These are phyloP conservation scores for Nelumbo lutea DNA, from an alignment of 164 flowering plant species.

Conservation along the genomic window DNA sequence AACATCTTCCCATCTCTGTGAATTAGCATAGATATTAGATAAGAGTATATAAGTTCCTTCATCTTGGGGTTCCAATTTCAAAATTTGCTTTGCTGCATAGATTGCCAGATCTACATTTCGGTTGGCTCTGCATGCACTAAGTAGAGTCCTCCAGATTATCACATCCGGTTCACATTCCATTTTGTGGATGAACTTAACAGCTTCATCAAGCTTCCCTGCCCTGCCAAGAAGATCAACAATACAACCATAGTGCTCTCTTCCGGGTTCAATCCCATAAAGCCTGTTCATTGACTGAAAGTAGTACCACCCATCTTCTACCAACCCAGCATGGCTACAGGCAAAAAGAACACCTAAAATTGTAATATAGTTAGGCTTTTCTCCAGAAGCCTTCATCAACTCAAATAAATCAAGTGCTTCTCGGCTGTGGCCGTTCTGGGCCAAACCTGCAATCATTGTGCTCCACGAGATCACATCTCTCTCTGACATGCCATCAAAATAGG, in stretches of 20 bases:
- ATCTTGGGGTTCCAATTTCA: conserved; percentile 61
- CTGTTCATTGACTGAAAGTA: conserved; percentile 65
- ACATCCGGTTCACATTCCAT: conserved; percentile 72
- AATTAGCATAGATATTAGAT: conserved; percentile 68
- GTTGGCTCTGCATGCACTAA: conserved; percentile 77
- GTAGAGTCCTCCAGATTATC: conserved; percentile 71
- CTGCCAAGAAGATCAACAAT: conserved; percentile 86
- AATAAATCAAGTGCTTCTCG: conserved; percentile 55
- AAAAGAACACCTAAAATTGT: conserved; percentile 74
- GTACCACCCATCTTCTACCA: conserved; percentile 59
- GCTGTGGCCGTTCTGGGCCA: conserved; percentile 83
- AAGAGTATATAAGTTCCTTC: conserved; percentile 64
- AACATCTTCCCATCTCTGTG: conserved; percentile 65
- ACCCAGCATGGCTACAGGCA: conserved; percentile 95
- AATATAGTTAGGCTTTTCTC: conserved; percentile 56
- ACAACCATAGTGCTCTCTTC: conserved; percentile 84
- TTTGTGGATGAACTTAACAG: conserved; percentile 47
- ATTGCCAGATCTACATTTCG: conserved; percentile 51
- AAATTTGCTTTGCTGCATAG: conserved; percentile 58
- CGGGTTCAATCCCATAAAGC: conserved; percentile 56
- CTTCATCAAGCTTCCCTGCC: conserved; percentile 79
- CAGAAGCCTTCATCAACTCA: conserved; percentile 51
- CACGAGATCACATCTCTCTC: conserved; percentile 79
- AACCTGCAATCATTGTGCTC: conserved; percentile 89
- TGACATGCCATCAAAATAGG: conserved; percentile 43